Evolutionary conservation across 495 filamentous ascomycete genomes (phyloP), one percentile per base, ranked within the genome.

Genomic region (Podospora australis): DNA sequence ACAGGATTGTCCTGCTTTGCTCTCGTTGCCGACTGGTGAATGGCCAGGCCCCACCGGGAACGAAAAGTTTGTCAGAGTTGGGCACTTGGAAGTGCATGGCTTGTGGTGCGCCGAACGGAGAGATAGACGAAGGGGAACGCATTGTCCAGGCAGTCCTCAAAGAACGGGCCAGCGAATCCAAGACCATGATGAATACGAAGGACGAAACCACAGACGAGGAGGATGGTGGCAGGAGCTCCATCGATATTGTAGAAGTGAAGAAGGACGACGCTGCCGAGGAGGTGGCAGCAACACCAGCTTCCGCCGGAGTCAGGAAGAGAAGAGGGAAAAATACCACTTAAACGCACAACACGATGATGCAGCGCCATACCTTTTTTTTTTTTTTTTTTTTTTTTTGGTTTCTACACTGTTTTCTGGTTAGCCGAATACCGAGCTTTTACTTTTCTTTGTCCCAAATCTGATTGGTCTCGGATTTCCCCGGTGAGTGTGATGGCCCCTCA

Each of bases 21-120:
- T 52, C 62, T 17, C 70, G 77, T 17, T 99, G 92, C 60, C 75
- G 88, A 21, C 77, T 96, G 8, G 91, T 99, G 25, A 99, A 99
- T 60, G 92, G 92, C 3, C 91, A 96, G 59, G 92, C 94, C 2
- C 91, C 92, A 9, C 92, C 92, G 0, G 92, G 94, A 2, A 80
- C 84, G 2, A 84, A 80, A 58, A 79, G 72, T 0, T 68, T 90
- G 13, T 79, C 86, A 13, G 91, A 96, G 35, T 63, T 99, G 1
- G 92, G 91, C 8, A 77, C 73, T 54, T 99, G 92, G 92, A 81
- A 83, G 44, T 99, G 92, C 69, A 84, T 81, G 49, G 81, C 79
- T 35, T 99, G 92, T 58, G 82, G 85, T 1, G 72, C 79, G n/a
- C 78, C 77, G 74, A 98, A 98, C 63, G 90, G 91, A 2, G 77